Evolutionary conservation across 768 basidiomycete genomes (phyloP).

Genomic region (Fomitopsis pulvina): DNA sequence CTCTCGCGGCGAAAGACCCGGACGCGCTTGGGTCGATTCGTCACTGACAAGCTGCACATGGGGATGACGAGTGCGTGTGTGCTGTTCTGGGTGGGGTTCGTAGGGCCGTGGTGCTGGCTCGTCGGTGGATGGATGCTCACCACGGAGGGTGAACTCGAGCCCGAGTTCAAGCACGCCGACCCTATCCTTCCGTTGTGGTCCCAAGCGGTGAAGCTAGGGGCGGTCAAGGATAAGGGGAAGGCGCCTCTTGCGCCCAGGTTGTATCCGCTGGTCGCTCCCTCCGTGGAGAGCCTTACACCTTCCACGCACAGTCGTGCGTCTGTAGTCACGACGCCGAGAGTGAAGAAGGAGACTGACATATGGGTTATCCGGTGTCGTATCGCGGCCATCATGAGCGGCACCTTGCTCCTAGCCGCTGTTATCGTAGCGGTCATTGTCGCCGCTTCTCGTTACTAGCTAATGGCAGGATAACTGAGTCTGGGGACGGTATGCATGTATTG

Average conservation of each 20-base stretch:
- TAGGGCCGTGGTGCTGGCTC: slow-evolving; percentile 71
- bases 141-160: slow-evolving; percentile 33
- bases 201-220: slow-evolving; percentile 34
- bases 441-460: slow-evolving; percentile 7
- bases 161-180: slow-evolving; percentile 25
- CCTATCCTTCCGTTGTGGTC: slow-evolving; percentile 21
- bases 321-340: slow-evolving; percentile 10
- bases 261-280: slow-evolving; percentile 53
- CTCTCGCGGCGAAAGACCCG: not conserved
- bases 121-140: slow-evolving; percentile 67
- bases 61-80: slow-evolving; percentile 26
- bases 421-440: slow-evolving; percentile 32
- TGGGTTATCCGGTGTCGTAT: slow-evolving; percentile 45
- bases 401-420: slow-evolving; percentile 40
- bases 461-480: not conserved
- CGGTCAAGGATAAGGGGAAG: slow-evolving; percentile 30
- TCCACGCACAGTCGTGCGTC: slow-evolving; percentile 6
- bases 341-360: slow-evolving; percentile 20
- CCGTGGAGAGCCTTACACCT: slow-evolving; percentile 27
- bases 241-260: slow-evolving; percentile 43
- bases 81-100: slow-evolving; percentile 72
- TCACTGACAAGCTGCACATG: not conserved
- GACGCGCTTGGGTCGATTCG: not conserved
- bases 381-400: slow-evolving; percentile 55
- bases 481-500: not conserved